Evolutionary conservation across 257 asterid species (phyloP).

Genomic region (Lycium barbarum): DNA sequence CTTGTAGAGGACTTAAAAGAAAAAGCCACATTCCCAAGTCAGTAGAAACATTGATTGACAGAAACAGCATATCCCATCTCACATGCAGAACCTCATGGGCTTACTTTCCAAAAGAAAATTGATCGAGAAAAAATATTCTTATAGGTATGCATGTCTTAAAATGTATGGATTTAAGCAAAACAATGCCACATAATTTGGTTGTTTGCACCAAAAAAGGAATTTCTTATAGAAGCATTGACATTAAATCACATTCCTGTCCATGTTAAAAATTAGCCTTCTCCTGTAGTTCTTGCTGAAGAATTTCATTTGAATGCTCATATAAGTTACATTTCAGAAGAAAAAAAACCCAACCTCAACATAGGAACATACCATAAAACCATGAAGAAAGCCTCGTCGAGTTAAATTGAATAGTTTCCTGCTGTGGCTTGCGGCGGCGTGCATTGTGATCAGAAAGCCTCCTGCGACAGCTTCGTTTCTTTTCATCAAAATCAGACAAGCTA

Average conservation of each 20-base stretch:
- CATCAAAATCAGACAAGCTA: constrained; percentile 79
- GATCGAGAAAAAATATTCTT: not conserved
- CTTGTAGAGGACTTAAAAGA: not conserved
- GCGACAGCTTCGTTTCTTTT: constrained; percentile 89
- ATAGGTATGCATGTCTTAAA: not conserved
- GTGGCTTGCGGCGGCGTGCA: constrained; percentile 94
- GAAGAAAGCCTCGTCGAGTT: constrained; percentile 62
- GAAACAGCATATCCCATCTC: constrained; percentile 7
- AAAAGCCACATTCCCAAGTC: not conserved
- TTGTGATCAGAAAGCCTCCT: constrained; percentile 91
- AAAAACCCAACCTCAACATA: not conserved
- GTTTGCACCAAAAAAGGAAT: not conserved
- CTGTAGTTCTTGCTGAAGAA: not conserved
- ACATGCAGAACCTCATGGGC: not conserved
- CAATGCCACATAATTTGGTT: not conserved
- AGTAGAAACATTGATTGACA: not conserved
- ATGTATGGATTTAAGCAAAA: not conserved
- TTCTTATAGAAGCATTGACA: not conserved
- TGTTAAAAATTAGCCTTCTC: not conserved
- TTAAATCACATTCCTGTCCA: not conserved
- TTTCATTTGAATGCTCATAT: constrained; percentile 4
- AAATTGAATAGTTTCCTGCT: constrained; percentile 66
- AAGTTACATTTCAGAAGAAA: not conserved
- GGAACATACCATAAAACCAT: constrained; percentile 63
- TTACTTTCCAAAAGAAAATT: constrained; percentile 3